A percentile compares a stretch with the other conserved stretches of the same genome.
These are phyloP conservation scores for Puccinia coronata DNA, from an alignment of 1,284 basidiomycete species.

Conservation along the genomic window DNA sequence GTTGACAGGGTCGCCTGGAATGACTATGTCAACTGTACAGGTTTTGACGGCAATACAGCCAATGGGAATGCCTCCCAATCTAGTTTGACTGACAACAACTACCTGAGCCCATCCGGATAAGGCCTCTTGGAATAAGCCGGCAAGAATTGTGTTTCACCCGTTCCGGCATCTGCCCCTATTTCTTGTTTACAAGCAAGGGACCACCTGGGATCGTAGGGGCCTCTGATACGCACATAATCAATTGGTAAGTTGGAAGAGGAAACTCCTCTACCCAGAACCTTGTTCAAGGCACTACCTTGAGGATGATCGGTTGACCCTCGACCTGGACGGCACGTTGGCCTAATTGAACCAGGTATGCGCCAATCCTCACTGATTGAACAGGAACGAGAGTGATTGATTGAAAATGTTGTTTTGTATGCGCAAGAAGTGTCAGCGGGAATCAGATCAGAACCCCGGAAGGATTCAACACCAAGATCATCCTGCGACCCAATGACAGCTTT, in stretches of 20 bases:
- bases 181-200: slow-evolving; percentile 91
- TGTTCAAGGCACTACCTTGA: slow-evolving; percentile 96
- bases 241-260: slow-evolving; percentile 98
- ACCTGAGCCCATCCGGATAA: slow-evolving; percentile 96
- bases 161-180: slow-evolving; percentile 64
- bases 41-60: slow-evolving; percentile 98
- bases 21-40: slow-evolving; percentile 91
- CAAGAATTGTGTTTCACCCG: slow-evolving; percentile 68
- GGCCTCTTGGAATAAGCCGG: slow-evolving; percentile 93
- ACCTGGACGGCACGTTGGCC: slow-evolving; percentile 98
- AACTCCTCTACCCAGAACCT: slow-evolving; percentile 97
- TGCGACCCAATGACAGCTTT: slow-evolving; percentile 95
- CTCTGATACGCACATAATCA: slow-evolving; percentile 85
- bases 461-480: slow-evolving; percentile 98
- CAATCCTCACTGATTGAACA: slow-evolving; percentile 97
- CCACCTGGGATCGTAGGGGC: slow-evolving; percentile 95
- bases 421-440: slow-evolving; percentile 98
- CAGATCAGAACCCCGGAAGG: slow-evolving; percentile 89
- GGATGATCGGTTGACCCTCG: slow-evolving; percentile 97
- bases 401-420: slow-evolving; percentile 98
- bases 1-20: slow-evolving; percentile 99
- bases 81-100: slow-evolving; percentile 90
- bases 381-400: slow-evolving; percentile 99
- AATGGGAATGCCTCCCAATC: slow-evolving; percentile 93
- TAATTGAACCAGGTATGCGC: slow-evolving; percentile 96